A percentile compares a stretch with the other conserved stretches of the same genome.
phyloP scores from a whole-genome alignment of 2,329 filamentous ascomycete species.

The Ambrosiella beaveri region DNA sequence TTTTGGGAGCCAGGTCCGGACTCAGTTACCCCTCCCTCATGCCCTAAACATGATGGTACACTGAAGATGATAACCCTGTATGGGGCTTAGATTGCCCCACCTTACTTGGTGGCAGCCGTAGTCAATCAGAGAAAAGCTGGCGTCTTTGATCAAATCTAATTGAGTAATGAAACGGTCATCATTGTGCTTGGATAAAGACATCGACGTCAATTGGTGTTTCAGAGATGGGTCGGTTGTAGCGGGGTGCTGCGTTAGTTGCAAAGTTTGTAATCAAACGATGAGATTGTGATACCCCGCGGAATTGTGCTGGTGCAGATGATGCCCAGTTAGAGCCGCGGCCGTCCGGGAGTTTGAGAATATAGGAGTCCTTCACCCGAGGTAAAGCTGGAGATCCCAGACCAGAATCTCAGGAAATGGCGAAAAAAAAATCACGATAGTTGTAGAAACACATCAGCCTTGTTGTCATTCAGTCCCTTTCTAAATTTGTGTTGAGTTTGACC shows the following conservation, averaged over 20 bases:
- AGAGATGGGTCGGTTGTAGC: neutral
- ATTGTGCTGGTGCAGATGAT: neutral
- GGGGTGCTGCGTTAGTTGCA: neutral
- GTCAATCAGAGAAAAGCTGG: neutral
- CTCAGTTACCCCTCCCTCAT: neutral
- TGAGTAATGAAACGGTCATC: neutral
- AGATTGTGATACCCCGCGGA: neutral
- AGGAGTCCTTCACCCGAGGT: neutral
- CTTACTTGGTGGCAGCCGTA: neutral
- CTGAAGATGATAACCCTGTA: neutral
- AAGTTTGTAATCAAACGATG: neutral
- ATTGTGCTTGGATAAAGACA: neutral
- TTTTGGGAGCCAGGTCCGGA: neutral
- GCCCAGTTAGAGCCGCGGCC: neutral
- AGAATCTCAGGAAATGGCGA: neutral
- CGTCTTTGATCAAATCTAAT: slow-evolving; percentile 1
- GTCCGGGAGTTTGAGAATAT: neutral
- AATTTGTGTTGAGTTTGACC: neutral
- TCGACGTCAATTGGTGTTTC: neutral
- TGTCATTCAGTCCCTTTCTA: neutral
- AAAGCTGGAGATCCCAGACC: neutral
- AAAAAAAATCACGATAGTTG: neutral
- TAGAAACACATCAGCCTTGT: neutral
- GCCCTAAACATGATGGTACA: neutral
- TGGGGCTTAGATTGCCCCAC: neutral